Conservation (phyloP, 139 green algal genomes). For the Chlamydomonas sphaeroides region DNA sequence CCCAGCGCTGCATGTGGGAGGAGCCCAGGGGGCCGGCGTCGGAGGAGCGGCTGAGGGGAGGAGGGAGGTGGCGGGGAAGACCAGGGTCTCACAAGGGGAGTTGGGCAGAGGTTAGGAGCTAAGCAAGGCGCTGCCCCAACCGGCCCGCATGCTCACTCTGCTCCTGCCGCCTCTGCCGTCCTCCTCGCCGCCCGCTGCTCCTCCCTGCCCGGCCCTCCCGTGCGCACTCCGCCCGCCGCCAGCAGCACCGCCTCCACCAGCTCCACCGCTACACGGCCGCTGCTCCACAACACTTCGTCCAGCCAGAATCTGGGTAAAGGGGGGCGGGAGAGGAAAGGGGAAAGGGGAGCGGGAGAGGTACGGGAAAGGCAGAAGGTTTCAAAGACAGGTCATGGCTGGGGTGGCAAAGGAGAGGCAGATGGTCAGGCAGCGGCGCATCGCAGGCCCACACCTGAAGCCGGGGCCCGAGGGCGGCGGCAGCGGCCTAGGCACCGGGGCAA, state of each 20-base stretch:
- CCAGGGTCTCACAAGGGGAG: no score
- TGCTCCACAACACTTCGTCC: constrained; percentile 64
- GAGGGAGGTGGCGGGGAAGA: no score
- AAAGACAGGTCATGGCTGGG: no score
- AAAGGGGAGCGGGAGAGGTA: no score
- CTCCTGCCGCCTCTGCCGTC: no score
- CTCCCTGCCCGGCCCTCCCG: constrained; percentile 36
- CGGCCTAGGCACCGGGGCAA: no score
- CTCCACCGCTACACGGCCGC: constrained; percentile 49
- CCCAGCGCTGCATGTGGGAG: constrained; percentile 46
- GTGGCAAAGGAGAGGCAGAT: no score
- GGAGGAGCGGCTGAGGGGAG: background rate
- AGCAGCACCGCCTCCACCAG: constrained; percentile 53
- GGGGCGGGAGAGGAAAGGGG: no score
- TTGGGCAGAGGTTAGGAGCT: background rate
- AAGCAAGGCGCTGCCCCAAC: background rate
- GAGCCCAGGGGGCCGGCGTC: constrained; percentile 38
- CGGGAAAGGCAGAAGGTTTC: no score
- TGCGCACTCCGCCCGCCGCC: constrained; percentile 39
- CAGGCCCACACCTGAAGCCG: no score
- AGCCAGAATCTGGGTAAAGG: constrained; percentile 59
- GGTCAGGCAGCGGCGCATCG: no score
- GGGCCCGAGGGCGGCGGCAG: no score
- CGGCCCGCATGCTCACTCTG: background rate
- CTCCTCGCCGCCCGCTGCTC: constrained; percentile 2